Evolutionary conservation across 768 basidiomycete species (phyloP).

Genomic region (Boletus coccyginus): DNA sequence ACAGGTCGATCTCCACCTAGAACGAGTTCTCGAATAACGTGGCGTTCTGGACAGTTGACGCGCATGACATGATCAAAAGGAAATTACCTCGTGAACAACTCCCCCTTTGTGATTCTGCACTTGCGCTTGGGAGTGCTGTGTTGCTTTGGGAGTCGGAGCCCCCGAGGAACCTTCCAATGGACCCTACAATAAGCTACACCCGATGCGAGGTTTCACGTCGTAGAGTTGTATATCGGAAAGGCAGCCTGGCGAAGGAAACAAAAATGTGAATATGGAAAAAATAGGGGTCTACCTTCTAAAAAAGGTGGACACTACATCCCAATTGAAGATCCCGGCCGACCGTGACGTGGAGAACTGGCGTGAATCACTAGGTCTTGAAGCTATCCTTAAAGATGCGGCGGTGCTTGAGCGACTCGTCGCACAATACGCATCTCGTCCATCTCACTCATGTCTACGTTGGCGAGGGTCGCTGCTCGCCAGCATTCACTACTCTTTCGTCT

Average conservation of each 20-base stretch:
- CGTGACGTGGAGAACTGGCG: too few relatives aligned
- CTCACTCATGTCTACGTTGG: conserved; percentile 16
- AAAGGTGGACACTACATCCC: too few relatives aligned
- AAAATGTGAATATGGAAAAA: too few relatives aligned
- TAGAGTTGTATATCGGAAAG: too few relatives aligned
- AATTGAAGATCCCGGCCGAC: too few relatives aligned
- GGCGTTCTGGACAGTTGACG: not conserved
- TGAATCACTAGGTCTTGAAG: too few relatives aligned
- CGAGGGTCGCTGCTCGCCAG: conserved; percentile 9
- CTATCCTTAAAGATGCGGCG: conserved; percentile 19
- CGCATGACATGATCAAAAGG: not conserved
- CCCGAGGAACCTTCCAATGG: too few relatives aligned
- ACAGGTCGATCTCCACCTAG: conserved; percentile 1
- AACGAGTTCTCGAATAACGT: not conserved
- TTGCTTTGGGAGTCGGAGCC: too few relatives aligned
- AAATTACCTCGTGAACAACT: not conserved
- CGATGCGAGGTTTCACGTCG: too few relatives aligned
- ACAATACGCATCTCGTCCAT: not conserved
- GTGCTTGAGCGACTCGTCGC: not conserved
- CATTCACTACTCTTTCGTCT: conserved; percentile 8
- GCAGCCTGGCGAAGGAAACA: too few relatives aligned
- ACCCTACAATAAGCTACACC: too few relatives aligned
- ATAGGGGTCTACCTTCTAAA: too few relatives aligned
- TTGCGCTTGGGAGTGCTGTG: not conserved
- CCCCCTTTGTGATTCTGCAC: not conserved